These are phyloP conservation scores for Zymoseptoria crescenta DNA, from an alignment of 2,329 filamentous ascomycete genomes.

Conservation along the genomic window DNA sequence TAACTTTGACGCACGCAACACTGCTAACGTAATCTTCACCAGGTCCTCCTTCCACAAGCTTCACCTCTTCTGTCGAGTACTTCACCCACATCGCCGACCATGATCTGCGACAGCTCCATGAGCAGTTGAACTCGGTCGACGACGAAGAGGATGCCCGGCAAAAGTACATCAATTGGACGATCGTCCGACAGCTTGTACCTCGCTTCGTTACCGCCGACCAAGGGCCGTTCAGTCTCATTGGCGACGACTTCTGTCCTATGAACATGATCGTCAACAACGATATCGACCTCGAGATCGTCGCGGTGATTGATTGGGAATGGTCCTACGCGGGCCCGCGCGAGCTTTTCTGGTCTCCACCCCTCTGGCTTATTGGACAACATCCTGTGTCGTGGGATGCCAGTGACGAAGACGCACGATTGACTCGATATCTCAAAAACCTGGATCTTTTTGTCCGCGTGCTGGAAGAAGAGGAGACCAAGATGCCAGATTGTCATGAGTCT, in stretches of 20 bases:
- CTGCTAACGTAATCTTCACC: background rate
- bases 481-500: background rate
- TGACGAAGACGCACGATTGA: background rate
- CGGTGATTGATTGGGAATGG: constrained; percentile 22
- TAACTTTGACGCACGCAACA: background rate
- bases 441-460: background rate
- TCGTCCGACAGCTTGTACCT: constrained; percentile 3
- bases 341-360: constrained; percentile 16
- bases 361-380: constrained; percentile 1
- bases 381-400: background rate
- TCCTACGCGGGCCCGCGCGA: constrained; percentile 18
- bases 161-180: constrained; percentile 17
- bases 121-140: constrained; percentile 21
- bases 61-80: constrained; percentile 12
- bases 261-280: constrained; percentile 20
- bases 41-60: constrained; percentile 2
- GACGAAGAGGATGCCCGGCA: constrained; percentile 20
- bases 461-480: background rate
- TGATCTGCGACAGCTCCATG: constrained; percentile 18
- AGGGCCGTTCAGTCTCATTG: constrained; percentile 12
- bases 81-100: constrained; percentile 18
- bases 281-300: constrained; percentile 16
- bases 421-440: background rate
- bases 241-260: constrained; percentile 18
- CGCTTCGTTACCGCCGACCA: constrained; percentile 5